Evolutionary conservation across 2,329 filamentous ascomycete genomes (phyloP).

Genomic region (Orbilia oligospora): DNA sequence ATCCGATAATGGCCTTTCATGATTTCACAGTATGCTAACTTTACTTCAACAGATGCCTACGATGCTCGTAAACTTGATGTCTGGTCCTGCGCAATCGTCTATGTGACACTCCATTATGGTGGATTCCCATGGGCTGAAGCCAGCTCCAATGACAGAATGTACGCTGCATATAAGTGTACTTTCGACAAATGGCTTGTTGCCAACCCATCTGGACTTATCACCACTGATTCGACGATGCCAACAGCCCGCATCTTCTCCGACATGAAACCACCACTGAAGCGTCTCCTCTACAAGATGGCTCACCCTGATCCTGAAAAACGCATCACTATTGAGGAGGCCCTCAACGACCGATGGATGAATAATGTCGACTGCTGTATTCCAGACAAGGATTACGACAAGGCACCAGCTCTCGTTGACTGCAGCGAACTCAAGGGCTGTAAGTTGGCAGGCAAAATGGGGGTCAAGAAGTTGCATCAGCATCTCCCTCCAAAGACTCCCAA

Average conservation of each 20-base stretch:
- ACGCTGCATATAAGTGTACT: slow-evolving; percentile 71
- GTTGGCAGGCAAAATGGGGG: slow-evolving; percentile 63
- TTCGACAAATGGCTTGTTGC: slow-evolving; percentile 62
- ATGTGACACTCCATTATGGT: slow-evolving; percentile 80
- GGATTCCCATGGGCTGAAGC: slow-evolving; percentile 77
- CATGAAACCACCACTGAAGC: slow-evolving; percentile 78
- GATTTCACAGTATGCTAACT: slow-evolving; percentile 37
- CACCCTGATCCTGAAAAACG: slow-evolving; percentile 82
- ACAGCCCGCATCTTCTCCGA: slow-evolving; percentile 76
- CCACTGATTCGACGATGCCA: slow-evolving; percentile 74
- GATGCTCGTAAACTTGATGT: slow-evolving; percentile 86
- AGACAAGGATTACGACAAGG: slow-evolving; percentile 76
- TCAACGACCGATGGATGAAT: slow-evolving; percentile 80
- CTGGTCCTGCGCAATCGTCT: slow-evolving; percentile 88
- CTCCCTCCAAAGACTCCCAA: slow-evolving; percentile 62
- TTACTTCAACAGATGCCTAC: slow-evolving; percentile 69
- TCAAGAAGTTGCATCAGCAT: slow-evolving; percentile 64
- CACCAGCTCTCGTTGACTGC: slow-evolving; percentile 61
- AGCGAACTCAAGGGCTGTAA: slow-evolving; percentile 62
- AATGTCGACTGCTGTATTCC: slow-evolving; percentile 83
- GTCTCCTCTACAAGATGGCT: slow-evolving; percentile 83
- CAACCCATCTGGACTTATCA: slow-evolving; percentile 67
- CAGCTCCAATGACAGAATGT: slow-evolving; percentile 64
- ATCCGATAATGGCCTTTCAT: not conserved
- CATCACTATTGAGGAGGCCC: slow-evolving; percentile 77